Evolutionary conservation across 2,329 filamentous ascomycete genomes (phyloP).

Genomic region (Pseudogymnoascus sp.): DNA sequence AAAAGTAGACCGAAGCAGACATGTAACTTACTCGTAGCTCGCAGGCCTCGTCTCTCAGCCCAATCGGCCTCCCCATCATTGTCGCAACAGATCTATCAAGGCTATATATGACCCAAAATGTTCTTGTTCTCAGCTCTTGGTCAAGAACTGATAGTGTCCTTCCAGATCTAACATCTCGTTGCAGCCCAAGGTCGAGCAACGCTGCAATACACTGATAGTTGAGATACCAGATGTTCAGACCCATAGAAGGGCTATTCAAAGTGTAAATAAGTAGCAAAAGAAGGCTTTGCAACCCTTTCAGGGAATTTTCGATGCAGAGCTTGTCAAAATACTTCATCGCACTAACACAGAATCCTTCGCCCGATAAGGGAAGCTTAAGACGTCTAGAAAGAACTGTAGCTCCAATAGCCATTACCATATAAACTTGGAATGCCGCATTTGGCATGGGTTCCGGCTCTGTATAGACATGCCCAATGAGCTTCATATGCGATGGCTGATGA

Average conservation of each 20-base stretch:
- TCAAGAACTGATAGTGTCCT: slow-evolving; percentile 39
- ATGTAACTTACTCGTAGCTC: slow-evolving; percentile 38
- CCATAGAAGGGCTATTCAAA: slow-evolving; percentile 41
- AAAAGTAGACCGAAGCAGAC: neutral
- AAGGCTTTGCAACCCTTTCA: slow-evolving; percentile 43
- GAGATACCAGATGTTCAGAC: slow-evolving; percentile 45
- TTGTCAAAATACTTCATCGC: slow-evolving; percentile 41
- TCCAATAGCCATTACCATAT: slow-evolving; percentile 46
- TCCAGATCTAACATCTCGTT: slow-evolving; percentile 39
- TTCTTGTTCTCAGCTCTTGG: slow-evolving; percentile 46
- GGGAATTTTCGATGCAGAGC: slow-evolving; percentile 40
- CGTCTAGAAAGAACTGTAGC: slow-evolving; percentile 38
- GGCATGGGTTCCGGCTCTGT: slow-evolving; percentile 24
- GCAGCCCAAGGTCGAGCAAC: slow-evolving; percentile 43
- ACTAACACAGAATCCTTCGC: slow-evolving; percentile 41
- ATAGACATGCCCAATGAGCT: slow-evolving; percentile 32
- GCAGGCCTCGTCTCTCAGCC: slow-evolving; percentile 46
- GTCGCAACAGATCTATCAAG: slow-evolving; percentile 45
- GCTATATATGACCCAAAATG: slow-evolving; percentile 47
- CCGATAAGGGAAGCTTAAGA: slow-evolving; percentile 36
- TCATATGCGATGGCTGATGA: slow-evolving; percentile 36
- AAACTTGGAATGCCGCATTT: slow-evolving; percentile 38
- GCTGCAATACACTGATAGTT: slow-evolving; percentile 48
- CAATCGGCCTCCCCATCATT: slow-evolving; percentile 49
- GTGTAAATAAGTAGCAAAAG: slow-evolving; percentile 41